Percentiles rank a stretch among this genome's conserved stretches.
Conservation (phyloP, 2,329 filamentous ascomycete species). For the Capronia epimyces region DNA sequence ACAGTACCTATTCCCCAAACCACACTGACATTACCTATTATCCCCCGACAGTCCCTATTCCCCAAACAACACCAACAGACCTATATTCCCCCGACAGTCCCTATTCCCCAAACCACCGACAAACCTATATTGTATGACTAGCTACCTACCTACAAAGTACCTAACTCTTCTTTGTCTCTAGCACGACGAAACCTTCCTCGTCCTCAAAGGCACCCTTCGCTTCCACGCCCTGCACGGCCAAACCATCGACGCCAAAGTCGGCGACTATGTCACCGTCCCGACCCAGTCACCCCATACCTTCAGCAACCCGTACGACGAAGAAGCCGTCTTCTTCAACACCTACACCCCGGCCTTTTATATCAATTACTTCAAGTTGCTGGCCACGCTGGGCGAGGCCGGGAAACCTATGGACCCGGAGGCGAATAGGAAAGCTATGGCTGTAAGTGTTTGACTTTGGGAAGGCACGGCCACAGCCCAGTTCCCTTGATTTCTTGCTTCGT, state of each 20-base stretch:
- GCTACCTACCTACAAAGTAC: background rate
- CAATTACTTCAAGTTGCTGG: slow-evolving; percentile 53
- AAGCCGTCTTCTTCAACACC: slow-evolving; percentile 54
- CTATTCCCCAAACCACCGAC: too few relatives aligned
- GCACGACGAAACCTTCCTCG: slow-evolving; percentile 55
- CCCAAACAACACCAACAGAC: too few relatives aligned
- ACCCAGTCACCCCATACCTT: slow-evolving; percentile 53
- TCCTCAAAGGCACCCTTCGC: slow-evolving; percentile 36
- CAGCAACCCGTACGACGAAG: slow-evolving; percentile 50
- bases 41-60: too few relatives aligned
- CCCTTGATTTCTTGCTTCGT: background rate
- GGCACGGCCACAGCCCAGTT: too few relatives aligned
- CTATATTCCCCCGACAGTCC: too few relatives aligned
- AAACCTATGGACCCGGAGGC: slow-evolving; percentile 31
- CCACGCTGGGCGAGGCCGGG: slow-evolving; percentile 42
- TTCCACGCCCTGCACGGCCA: slow-evolving; percentile 26
- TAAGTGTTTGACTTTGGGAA: too few relatives aligned
- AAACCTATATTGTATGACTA: too few relatives aligned
- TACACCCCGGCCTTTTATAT: slow-evolving; percentile 54
- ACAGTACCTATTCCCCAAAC: too few relatives aligned
- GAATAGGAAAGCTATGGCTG: slow-evolving; percentile 27
- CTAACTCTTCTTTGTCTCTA: slow-evolving; percentile 38
- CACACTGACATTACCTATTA: too few relatives aligned
- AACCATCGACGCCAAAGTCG: slow-evolving; percentile 24
- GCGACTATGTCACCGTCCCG: slow-evolving; percentile 52